Evolutionary conservation across 495 filamentous ascomycete genomes (phyloP), one percentile per base, ranked within the genome.

Genomic region (Xylona heveae): DNA sequence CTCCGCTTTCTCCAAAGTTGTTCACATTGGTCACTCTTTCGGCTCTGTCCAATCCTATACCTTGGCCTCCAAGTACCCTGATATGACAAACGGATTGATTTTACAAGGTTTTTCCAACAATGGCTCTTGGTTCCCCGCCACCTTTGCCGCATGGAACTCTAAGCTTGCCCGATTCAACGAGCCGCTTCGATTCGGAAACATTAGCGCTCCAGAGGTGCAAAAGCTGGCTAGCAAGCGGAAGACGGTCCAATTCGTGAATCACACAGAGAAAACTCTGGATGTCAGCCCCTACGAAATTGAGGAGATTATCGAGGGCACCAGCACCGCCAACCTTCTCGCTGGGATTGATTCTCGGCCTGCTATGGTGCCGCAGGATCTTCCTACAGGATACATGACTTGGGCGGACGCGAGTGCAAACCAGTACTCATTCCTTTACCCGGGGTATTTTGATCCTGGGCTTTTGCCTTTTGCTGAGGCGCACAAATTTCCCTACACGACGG

Each of bases 21-120:
- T 65, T 10, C 61, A 72, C 36, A 61, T 68, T 5, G 71, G 71
- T 17, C 65, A 70, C 48, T 57, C 50, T 13, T 65, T 57, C 42
- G 63, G 63, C 30, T 62, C 59, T 2, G 30, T 58, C 8, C 48
- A 58, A 17, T 53, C 49, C 15, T 58, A 59, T 41, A 42, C 45
- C 22, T 44, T 74, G 14, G 50, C 54, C 4, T 49, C 53, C 5
- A 45, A 46, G 31, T 53, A 68, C 37, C 68, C 68, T 1, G 41
- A 47, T 26, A 48, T 61, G 37, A 62, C 60, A 1, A 65, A 74
- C 42, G 68, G 55, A 4, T 46, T 71, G 16, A 46, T 70, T 22
- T 52, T 76, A 16, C 70, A 65, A 3, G 70, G 71, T 6, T 76
- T 59, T 42, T 54, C 57, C 10, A 45, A 48, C 25, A 58, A 57